Conservation (phyloP, 768 basidiomycete species). For the Leccinum subtestaceum region DNA sequence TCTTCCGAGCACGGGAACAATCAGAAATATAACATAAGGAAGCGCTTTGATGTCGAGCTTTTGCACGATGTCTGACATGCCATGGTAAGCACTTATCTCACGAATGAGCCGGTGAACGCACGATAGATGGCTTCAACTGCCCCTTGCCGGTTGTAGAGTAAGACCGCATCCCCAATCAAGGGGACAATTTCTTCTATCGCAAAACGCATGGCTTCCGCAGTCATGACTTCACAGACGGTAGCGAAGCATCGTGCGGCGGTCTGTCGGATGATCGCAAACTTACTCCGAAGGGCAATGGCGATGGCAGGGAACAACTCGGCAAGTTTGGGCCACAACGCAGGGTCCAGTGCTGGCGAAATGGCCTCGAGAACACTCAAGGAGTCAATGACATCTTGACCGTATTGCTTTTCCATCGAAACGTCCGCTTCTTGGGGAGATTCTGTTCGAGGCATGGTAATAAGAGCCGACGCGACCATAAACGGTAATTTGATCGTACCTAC, state of each 20-base stretch:
- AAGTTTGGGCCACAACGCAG: constrained; percentile 66
- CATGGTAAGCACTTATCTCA: constrained; percentile 10
- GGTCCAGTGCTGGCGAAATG: constrained; percentile 71
- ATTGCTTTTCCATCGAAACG: constrained; percentile 61
- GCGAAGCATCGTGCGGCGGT: constrained; percentile 85
- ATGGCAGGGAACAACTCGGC: constrained; percentile 73
- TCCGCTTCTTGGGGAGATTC: constrained; percentile 61
- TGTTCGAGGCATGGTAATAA: constrained; percentile 23
- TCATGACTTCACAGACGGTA: constrained; percentile 83
- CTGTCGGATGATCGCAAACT: constrained; percentile 87
- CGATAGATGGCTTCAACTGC: constrained; percentile 71
- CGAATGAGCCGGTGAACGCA: neutral
- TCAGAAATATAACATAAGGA: constrained; percentile 94
- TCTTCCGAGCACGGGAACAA: constrained; percentile 92
- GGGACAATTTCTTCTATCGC: constrained; percentile 87
- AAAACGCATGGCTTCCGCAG: constrained; percentile 79
- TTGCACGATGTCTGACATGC: constrained; percentile 76
- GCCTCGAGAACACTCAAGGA: constrained; percentile 87
- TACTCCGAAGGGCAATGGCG: constrained; percentile 73
- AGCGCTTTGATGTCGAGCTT: constrained; percentile 90
- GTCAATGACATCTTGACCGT: constrained; percentile 90
- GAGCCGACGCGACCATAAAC: neutral
- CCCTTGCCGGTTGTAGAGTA: constrained; percentile 79
- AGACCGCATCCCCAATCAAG: constrained; percentile 72
- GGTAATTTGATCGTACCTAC: constrained; percentile 46